Evolutionary conservation across 1,139 yeast genomes (phyloP).

Genomic region (Geotrichum restrictum): DNA sequence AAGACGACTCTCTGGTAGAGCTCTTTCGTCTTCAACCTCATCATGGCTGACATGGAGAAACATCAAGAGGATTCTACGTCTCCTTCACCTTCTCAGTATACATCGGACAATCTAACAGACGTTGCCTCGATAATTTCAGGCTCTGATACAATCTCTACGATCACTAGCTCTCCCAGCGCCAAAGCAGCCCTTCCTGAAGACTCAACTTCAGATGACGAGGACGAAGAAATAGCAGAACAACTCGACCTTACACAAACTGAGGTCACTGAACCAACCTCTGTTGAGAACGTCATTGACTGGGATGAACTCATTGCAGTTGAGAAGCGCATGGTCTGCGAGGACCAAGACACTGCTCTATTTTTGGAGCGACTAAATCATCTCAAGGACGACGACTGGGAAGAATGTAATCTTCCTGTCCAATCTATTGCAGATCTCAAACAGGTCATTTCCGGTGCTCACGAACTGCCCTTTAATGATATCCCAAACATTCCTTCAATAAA

Average conservation of each 20-base stretch:
- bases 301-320: conserved; percentile 15
- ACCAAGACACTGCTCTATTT: conserved; percentile 18
- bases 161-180: neutral
- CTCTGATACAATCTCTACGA: conserved; percentile 1
- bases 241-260: too few relatives aligned
- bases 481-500: conserved; percentile 27
- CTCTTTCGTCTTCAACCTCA: too few relatives aligned
- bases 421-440: conserved; percentile 9
- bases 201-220: neutral
- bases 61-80: neutral
- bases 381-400: conserved; percentile 20
- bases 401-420: conserved; percentile 14
- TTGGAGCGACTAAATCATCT: conserved; percentile 16
- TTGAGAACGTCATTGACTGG: conserved; percentile 16
- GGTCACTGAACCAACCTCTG: neutral
- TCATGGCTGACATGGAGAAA: neutral
- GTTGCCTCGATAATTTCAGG: neutral
- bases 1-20: neutral
- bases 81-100: neutral
- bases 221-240: neutral
- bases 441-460: conserved; percentile 12
- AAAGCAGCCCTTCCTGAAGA: neutral
- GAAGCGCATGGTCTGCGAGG: conserved; percentile 17
- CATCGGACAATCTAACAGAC: neutral
- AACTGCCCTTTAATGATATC: conserved; percentile 28